Base-by-base conservation (phyloP, 495 filamentous ascomycete species). In the Tuber borchii region DNA sequence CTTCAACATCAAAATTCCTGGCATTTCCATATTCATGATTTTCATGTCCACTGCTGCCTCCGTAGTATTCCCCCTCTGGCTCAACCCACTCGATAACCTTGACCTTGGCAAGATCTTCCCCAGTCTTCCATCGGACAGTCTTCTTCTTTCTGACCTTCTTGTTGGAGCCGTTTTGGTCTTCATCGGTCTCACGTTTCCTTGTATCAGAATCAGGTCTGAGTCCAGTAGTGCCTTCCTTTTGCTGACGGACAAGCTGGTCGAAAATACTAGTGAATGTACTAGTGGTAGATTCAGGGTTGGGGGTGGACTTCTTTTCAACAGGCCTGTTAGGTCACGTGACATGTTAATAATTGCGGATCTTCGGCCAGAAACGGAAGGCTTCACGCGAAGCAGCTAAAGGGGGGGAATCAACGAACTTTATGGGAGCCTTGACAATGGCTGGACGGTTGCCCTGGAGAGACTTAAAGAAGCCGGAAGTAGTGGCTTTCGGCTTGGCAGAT, bases 141-240 rank as follows among this genome's bases (percentile, higher is more conserved):
- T 83, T 83, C 75, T 83, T 83, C 73, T 83, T 83, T 74, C 81
- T 83, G 34, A 74, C 74, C 65, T 83, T 83, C 77, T 83, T 83
- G 31, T 82, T 82, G 26, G 78, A 77, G 44, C 78, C 78, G 34
- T 77, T 51, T 40, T 82, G 76, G 39, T 83, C 82, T 34, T 82
- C 80, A 42, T 79, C 80, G 16, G 78, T 73, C 42, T 80, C 74
- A 73, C 78, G 78, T 40, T 79, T 79, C 73, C 83, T 83, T 34
- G 71, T 73, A 51, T 80, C 76, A 9, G 73, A 73, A 76, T 79
- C 81, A 43, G 74, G 73, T 68, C 82, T 80, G 40, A 78, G 45
- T 34, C 75, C 75, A 71, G 78, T 42, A 70, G 78, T 71, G 71
- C 82, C 81, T 22, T 82, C 79, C 45, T 83, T 80, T n/a, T 83